Base-by-base conservation (phyloP, 2,329 filamentous ascomycete genomes). In the Rhytidhysteron rufulum region DNA sequence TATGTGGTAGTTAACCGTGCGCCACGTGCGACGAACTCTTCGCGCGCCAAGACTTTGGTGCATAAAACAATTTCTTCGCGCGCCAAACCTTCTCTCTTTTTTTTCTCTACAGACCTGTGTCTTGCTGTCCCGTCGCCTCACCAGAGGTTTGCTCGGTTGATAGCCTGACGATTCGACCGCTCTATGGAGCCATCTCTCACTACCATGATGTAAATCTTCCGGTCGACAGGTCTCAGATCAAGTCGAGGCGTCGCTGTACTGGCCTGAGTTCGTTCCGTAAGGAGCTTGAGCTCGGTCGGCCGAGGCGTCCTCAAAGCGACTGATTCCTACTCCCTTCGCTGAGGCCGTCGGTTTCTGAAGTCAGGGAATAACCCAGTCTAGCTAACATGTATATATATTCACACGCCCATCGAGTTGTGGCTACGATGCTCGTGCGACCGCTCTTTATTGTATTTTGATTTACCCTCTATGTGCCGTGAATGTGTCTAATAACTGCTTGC, bases 171-270 rank as follows among this genome's bases (percentile, higher is more conserved):
- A 82, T 80, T 91, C 86, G 86, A 87, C 88, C 59, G 81, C 72
- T 67, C 49, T 49, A 64, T 57, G 65, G 88, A 83, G 86, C 86
- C 89, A 83, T 82, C 85, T 87, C 82, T 79, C 50, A 51, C 61
- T 55, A 60, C 58, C 68, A 82, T 88, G 86, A 80, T 89, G 84
- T 86, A 78, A 82, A 85, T 88, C 70, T 74, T 90, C 86, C 85
- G 82, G 87, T 89, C 86, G 88, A 95, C 89, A 93, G 86, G 83
- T 93, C 84, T 87, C 68, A 94, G 84, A 95, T 68, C 60, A 79
- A 93, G 74, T 73, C 67, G 71, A 72, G 68, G 69, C 68, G 65
- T 72, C 57, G 60, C 24, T 27, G 55, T 60, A 60, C 58, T 62
- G 75, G 77, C 79, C 78, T 79, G 62, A 65, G 57, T 51, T 64